Conservation (phyloP, 2,329 filamentous ascomycete species). For the Fusarium sp. region DNA sequence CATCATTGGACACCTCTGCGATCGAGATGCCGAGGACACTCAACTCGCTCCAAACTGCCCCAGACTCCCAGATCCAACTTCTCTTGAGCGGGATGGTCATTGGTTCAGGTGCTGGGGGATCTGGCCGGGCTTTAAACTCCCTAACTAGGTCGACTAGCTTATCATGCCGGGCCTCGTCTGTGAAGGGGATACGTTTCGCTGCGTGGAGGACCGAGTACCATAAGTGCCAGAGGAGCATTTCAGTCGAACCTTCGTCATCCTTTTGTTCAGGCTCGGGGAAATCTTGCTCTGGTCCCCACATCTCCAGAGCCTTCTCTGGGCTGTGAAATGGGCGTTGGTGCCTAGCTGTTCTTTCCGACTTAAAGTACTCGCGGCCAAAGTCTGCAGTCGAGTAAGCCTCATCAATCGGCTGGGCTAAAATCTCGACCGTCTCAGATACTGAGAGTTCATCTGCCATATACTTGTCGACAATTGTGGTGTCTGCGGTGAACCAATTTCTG, state of each 20-base stretch:
- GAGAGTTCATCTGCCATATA: not conserved
- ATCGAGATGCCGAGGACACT: not conserved
- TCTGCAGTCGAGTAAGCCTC: constrained; percentile 8
- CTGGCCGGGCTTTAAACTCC: not conserved
- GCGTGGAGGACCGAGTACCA: constrained; percentile 5
- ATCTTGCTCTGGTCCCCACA: constrained; percentile 8
- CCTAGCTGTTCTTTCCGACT: not conserved
- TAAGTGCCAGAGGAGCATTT: not conserved
- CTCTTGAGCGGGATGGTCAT: constrained; percentile 6
- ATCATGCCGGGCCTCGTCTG: rapidly evolving
- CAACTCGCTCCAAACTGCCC: not conserved
- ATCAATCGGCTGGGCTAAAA: not conserved
- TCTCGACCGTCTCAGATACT: not conserved
- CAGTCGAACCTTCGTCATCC: not conserved
- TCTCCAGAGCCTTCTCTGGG: not conserved
- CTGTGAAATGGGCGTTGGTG: constrained; percentile 5
- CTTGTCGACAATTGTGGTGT: rapidly evolving
- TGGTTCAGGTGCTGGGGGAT: constrained; percentile 8
- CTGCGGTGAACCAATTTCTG: constrained; percentile 9
- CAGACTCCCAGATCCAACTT: constrained; percentile 11
- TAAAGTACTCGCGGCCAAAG: not conserved
- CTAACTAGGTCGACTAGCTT: not conserved
- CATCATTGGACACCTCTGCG: constrained; percentile 9
- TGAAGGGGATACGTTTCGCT: not conserved
- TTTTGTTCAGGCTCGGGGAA: not conserved